These are phyloP conservation scores for Schizosaccharomyces japonicus DNA, from an alignment of 805 yeast genomes.

Conservation along the genomic window DNA sequence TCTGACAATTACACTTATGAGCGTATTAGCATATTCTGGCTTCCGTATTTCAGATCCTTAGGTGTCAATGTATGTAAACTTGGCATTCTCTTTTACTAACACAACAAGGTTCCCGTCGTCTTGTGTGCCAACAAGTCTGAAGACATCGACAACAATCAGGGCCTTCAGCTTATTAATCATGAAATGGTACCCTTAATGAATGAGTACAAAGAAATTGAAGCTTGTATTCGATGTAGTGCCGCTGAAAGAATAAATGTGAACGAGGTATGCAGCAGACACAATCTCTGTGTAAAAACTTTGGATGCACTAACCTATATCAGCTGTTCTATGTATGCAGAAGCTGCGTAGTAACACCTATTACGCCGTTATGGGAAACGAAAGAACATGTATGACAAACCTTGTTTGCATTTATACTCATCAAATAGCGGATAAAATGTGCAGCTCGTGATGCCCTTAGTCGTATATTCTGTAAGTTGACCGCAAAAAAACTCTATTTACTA, in stretches of 20 bases:
- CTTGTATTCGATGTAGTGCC: constrained; percentile 75
- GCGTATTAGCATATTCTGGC: constrained; percentile 77
- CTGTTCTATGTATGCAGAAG: constrained; percentile 70
- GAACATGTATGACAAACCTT: constrained; percentile 24
- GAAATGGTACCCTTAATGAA: constrained; percentile 68
- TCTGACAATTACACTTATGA: constrained; percentile 89
- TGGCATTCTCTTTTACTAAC: background rate
- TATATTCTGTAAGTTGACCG: constrained; percentile 25
- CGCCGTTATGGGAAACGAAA: constrained; percentile 83
- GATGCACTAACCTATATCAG: constrained; percentile 18
- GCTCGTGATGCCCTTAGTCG: constrained; percentile 57
- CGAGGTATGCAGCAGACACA: constrained; percentile 19
- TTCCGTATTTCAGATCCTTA: constrained; percentile 72
- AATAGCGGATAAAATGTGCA: constrained; percentile 36
- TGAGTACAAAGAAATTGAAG: constrained; percentile 83
- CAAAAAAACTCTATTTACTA: background rate
- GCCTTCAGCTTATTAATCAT: constrained; percentile 32
- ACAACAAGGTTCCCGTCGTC: constrained; percentile 43
- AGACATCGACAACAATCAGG: constrained; percentile 19
- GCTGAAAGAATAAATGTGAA: constrained; percentile 62
- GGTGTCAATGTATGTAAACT: constrained; percentile 39
- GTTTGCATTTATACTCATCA: background rate
- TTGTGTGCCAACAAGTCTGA: constrained; percentile 69
- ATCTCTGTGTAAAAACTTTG: background rate
- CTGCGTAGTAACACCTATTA: constrained; percentile 75